Evolutionary conservation across 257 asterid species (phyloP).

Genomic region (Fraxinus pennsylvanica): DNA sequence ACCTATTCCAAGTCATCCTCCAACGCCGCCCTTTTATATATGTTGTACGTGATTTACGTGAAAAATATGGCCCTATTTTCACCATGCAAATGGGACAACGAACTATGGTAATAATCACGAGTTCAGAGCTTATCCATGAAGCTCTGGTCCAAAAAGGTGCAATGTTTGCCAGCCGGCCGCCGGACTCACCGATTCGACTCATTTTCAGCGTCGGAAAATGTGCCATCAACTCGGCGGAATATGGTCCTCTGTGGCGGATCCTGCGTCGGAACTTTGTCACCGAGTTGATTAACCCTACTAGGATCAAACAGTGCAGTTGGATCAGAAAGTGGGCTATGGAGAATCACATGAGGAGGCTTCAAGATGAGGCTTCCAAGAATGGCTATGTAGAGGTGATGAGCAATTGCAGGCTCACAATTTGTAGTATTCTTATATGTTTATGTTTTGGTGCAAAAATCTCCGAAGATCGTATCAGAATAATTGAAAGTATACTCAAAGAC

Average conservation of each 20-base stretch:
- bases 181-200: conserved; percentile 88
- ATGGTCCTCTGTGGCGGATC: conserved; percentile 92
- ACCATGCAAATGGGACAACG: conserved; percentile 98
- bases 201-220: conserved; percentile 89
- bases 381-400: conserved; percentile 86
- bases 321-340: conserved; percentile 77
- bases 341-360: conserved; percentile 65
- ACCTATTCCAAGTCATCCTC: conserved; percentile 78
- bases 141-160: conserved; percentile 81
- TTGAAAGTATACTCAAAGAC: conserved; percentile 70
- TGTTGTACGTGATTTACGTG: conserved; percentile 70
- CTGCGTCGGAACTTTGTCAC: conserved; percentile 90
- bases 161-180: conserved; percentile 81
- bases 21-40: conserved; percentile 75
- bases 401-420: conserved; percentile 73
- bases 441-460: conserved; percentile 83
- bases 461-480: conserved; percentile 46
- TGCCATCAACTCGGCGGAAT: conserved; percentile 92
- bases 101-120: conserved; percentile 66
- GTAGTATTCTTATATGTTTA: conserved; percentile 78
- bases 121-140: conserved; percentile 83
- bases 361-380: conserved; percentile 36
- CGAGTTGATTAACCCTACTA: conserved; percentile 76
- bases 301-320: conserved; percentile 92
- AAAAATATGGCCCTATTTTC: conserved; percentile 84